Conservation (phyloP, 768 basidiomycete genomes). For the Tylopilus felleus region DNA sequence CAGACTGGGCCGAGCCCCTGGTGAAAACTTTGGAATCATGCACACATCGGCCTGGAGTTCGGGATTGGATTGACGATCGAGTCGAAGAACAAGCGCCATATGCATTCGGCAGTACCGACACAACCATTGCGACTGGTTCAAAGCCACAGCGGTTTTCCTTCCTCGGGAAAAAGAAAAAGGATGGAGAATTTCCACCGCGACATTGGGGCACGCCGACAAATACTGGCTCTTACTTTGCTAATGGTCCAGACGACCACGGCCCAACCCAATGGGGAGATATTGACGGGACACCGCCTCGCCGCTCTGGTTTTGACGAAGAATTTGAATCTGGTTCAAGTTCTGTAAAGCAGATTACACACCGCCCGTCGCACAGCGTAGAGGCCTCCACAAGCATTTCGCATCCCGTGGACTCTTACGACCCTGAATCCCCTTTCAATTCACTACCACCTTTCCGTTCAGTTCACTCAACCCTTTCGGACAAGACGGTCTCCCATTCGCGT, state of each 20-base stretch:
- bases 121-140: constrained; percentile 30
- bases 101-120: constrained; percentile 41
- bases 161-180: constrained; percentile 45
- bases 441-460: constrained; percentile 33
- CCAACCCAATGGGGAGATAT: constrained; percentile 31
- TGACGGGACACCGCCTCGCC: constrained; percentile 13
- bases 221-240: constrained; percentile 55
- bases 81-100: constrained; percentile 43
- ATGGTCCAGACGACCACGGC: constrained; percentile 17
- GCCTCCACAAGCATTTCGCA: constrained; percentile 2
- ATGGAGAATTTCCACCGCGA: constrained; percentile 54
- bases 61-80: constrained; percentile 64
- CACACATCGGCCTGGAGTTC: constrained; percentile 64
- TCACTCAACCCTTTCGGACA: constrained; percentile 33
- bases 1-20: constrained; percentile 74
- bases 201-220: constrained; percentile 55
- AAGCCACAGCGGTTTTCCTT: constrained; percentile 31
- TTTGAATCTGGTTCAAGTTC: constrained; percentile 45
- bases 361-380: constrained; percentile 17
- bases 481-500: constrained; percentile 31
- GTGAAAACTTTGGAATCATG: constrained; percentile 71
- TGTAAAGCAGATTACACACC: constrained; percentile 27
- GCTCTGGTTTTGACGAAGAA: constrained; percentile 37
- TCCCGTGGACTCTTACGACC: constrained; percentile 29
- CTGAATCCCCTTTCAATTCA: constrained; percentile 35